Base-by-base conservation (phyloP, 2,329 filamentous ascomycete species). In the Aspergillus flavus region DNA sequence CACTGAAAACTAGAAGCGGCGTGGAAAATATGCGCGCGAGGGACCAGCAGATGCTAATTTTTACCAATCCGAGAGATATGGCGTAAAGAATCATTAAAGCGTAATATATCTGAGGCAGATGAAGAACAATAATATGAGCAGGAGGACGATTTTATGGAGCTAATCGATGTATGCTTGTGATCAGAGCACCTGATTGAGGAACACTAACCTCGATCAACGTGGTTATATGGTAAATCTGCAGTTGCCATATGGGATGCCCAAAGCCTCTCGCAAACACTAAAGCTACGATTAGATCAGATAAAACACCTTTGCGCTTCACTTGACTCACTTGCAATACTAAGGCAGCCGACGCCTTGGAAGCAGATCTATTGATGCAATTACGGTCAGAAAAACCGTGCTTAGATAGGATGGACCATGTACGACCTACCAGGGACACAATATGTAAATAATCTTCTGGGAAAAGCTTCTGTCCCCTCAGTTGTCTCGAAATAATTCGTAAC, bases 1-100 rank as follows among this genome's bases (percentile, higher is more conserved):
- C 52, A 26, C 21, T 7, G n/a, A 55, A 12, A 10, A 39, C n/a
- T 2, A 39, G 3, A 14, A 16, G 5, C n/a, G 52, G 32, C 1
- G n/a, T 39, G n/a, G 52, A 39, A 34, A 55, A 55, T 36, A 39
- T 55, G 9, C 52, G 32, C 4, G 52, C 52, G 12, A 55, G n/a
- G 11, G 52, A 26, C 52, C 52, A 55, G 12, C 52, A 55, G n/a
- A 55, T 55, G 34, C 52, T 55, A 26, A 55, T 26, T 9, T 55
- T 55, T 19, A 39, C 32, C n/a, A 55, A 19, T 1, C 52, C 52
- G 1, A 55, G n/a, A 16, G 52, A 39, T 23, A 16, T 12, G 6
- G 32, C 52, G 21, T 39, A 39, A 19, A 39, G 52, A 6, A 55
- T 19, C n/a, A 10, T 34, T 6, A 26, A 5, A 10, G 32, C 6